These are phyloP conservation scores for Linderniella brevidens DNA, from an alignment of 257 asterid species.

Conservation along the genomic window DNA sequence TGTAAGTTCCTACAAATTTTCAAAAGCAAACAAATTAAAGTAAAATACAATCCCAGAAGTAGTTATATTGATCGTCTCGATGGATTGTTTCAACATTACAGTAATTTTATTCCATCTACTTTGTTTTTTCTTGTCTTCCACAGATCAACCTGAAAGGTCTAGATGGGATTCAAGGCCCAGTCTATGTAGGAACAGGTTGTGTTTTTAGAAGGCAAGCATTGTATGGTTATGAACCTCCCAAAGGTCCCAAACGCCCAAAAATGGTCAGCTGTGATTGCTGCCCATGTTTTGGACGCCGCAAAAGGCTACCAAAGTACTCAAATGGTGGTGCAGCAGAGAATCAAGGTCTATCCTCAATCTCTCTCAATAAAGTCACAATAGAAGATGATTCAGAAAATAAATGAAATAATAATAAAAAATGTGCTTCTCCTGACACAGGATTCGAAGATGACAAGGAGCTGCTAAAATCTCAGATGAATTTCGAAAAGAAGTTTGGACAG, in stretches of 20 bases:
- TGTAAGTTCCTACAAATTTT: slow-evolving; percentile 26
- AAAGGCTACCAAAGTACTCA: slow-evolving; percentile 2
- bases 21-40: not conserved
- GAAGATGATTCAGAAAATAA: too few species aligned
- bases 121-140: not conserved
- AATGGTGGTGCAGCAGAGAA: slow-evolving; percentile 7
- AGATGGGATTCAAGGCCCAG: slow-evolving; percentile 10
- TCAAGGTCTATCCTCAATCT: slow-evolving; percentile 29
- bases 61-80: not conserved
- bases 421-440: slow-evolving; percentile 22
- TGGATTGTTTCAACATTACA: not conserved
- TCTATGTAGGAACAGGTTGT: slow-evolving; percentile 9
- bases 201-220: slow-evolving; percentile 7
- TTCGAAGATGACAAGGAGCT: slow-evolving; percentile 70
- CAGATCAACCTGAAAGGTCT: slow-evolving; percentile 10
- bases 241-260: slow-evolving; percentile 7
- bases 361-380: too few species aligned
- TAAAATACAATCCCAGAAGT: not conserved
- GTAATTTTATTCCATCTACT: not conserved
- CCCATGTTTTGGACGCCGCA: slow-evolving; percentile 11
- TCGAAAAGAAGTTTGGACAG: slow-evolving; percentile 89
- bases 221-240: slow-evolving; percentile 9
- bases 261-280: slow-evolving; percentile 10
- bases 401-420: slow-evolving; percentile 2
- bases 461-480: slow-evolving; percentile 78